These are phyloP conservation scores for Xylaria sp. DNA, from an alignment of 2,329 filamentous ascomycete genomes.

Conservation along the genomic window DNA sequence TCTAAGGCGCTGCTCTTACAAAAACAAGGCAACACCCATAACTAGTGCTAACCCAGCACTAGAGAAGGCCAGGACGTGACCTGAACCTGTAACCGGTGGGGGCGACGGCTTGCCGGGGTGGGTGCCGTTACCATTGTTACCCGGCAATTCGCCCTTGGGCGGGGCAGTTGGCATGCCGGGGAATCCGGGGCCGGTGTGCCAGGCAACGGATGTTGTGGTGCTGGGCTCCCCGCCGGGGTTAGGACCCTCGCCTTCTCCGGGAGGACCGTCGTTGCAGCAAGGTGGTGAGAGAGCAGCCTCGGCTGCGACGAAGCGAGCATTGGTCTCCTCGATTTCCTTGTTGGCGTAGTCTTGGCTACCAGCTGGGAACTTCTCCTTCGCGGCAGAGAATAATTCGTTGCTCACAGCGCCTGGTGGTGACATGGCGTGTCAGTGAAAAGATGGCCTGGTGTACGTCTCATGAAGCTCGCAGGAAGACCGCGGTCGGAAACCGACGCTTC, in stretches of 20 bases:
- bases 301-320: slow-evolving; percentile 28
- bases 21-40: background rate
- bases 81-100: slow-evolving; percentile 18
- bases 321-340: slow-evolving; percentile 20
- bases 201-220: slow-evolving; percentile 16
- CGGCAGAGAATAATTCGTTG: slow-evolving; percentile 33
- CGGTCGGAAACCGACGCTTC: background rate
- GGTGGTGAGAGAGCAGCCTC: slow-evolving; percentile 24
- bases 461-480: background rate
- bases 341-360: slow-evolving; percentile 24
- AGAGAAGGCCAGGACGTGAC: background rate
- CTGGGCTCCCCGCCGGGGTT: background rate
- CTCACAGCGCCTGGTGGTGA: slow-evolving; percentile 22
- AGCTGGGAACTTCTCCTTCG: slow-evolving; percentile 33
- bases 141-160: slow-evolving; percentile 3
- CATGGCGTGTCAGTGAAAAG: slow-evolving; percentile 11
- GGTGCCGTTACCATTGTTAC: background rate
- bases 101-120: background rate
- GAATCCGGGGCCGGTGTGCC: slow-evolving; percentile 8
- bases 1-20: background rate
- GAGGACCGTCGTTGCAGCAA: slow-evolving; percentile 32
- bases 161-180: background rate
- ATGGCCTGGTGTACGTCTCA: background rate
- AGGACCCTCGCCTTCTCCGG: background rate
- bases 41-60: background rate